Evolutionary conservation across 345 rosid genomes (phyloP).

Genomic region (Pseudoturritis turrita): DNA sequence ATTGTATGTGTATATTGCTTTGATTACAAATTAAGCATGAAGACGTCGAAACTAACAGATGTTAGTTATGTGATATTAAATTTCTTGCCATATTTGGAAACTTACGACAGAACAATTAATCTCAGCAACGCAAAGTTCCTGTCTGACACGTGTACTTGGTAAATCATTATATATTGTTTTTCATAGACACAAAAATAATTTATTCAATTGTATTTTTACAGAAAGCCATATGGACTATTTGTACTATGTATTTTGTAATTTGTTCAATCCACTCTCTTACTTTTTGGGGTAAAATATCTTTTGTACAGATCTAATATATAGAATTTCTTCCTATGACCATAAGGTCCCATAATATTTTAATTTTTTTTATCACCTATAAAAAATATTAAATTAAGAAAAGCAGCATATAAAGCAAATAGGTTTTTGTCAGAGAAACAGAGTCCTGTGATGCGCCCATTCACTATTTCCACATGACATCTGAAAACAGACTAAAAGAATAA

Average conservation of each 20-base stretch:
- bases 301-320: conserved; percentile 6
- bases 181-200: not conserved
- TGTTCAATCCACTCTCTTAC: conserved; percentile 3
- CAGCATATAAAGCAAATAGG: conserved; percentile 7
- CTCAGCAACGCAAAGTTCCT: conserved; percentile 26
- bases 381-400: not conserved
- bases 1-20: conserved; percentile 1
- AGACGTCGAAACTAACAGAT: conserved; percentile 11
- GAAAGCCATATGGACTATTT: conserved; percentile 21
- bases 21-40: conserved; percentile 16
- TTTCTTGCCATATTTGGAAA: conserved; percentile 28
- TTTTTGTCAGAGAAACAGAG: conserved; percentile 28
- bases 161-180: not conserved
- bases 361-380: not conserved
- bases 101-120: conserved; percentile 28
- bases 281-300: conserved; percentile 22
- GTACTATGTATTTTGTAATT: conserved; percentile 28
- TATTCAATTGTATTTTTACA: not conserved
- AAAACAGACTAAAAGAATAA: not conserved
- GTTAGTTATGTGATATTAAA: not conserved
- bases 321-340: conserved; percentile 12
- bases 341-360: not conserved
- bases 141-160: conserved; percentile 32
- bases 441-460: conserved; percentile 15
- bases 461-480: conserved; percentile 19